phyloP scores from a whole-genome alignment of 1,284 basidiomycete genomes.

The Takashimella koratensis region DNA sequence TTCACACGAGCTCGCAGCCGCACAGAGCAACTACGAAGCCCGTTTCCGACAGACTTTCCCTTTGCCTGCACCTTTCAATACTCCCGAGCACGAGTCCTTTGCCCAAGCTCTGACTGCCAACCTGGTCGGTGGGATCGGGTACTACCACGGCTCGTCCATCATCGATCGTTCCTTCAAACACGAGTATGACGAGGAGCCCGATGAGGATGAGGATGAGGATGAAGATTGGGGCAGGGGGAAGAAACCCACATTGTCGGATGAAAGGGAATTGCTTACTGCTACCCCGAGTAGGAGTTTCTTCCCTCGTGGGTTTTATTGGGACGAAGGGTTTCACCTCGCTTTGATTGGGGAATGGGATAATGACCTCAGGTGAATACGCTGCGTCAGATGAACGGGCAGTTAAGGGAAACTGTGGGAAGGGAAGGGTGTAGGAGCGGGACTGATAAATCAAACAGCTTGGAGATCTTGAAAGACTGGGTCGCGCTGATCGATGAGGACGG shows the following conservation, averaged over 20 bases:
- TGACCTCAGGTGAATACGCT: conserved; percentile 68
- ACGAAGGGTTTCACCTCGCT: conserved; percentile 90
- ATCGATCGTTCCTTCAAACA: conserved; percentile 77
- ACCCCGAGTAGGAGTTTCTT: conserved; percentile 94
- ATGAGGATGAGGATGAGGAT: conserved; percentile 52
- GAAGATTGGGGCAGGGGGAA: conserved; percentile 23
- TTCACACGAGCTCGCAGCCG: conserved; percentile 64
- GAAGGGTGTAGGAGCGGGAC: too few species aligned
- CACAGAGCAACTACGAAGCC: conserved; percentile 60
- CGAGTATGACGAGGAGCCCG: conserved; percentile 78
- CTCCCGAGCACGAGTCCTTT: conserved; percentile 56
- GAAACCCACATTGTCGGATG: conserved; percentile 54
- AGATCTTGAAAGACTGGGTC: conserved; percentile 87
- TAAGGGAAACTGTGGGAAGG: too few species aligned
- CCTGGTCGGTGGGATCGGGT: conserved; percentile 85
- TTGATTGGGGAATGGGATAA: conserved; percentile 90
- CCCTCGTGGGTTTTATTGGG: conserved; percentile 96
- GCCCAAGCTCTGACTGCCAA: conserved; percentile 86
- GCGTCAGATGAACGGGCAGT: too few species aligned
- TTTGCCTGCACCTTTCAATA: conserved; percentile 56
- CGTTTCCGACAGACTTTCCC: conserved; percentile 70
- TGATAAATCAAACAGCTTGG: conserved; percentile 65
- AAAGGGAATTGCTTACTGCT: conserved; percentile 73
- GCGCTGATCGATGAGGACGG: conserved; percentile 85
- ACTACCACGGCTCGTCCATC: conserved; percentile 88